Evolutionary conservation across 2,329 filamentous ascomycete genomes (phyloP), one percentile per base, ranked within the genome.

Genomic region (Penicillium hesseltinei): DNA sequence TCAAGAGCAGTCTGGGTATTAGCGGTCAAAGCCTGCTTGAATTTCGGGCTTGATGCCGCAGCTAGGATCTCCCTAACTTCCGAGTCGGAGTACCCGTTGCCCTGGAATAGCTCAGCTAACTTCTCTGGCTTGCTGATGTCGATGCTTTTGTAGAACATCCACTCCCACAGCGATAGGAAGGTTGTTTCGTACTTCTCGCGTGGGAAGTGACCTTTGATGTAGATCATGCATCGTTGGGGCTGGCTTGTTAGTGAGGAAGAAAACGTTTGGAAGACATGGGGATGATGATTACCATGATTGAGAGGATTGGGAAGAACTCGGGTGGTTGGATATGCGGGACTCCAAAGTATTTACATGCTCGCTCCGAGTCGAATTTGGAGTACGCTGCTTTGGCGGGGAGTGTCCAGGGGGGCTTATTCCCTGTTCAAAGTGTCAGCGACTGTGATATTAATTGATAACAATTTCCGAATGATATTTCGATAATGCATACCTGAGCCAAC

Each of bases 341-440:
- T 2, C 75, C 77, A 61, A 84, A 84, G 65, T 84, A 81, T 52
- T 74, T 75, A 57, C 78, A 76, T n/a, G 81, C 80, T 43, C 83
- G 75, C 21, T 70, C 66, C 3, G 66, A 66, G 65, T 86, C 84
- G 57, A 77, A 81, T 27, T 65, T 65, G 48, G 81, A 77, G 67
- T 91, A 87, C 1, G 68, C 71, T 23, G 82, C 86, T 77, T 92
- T 92, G 43, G 84, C 85, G 2, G 86, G 83, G 31, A 90, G 78
- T 0, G 79, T 79, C 88, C 88, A 92, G 1, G 90, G 90, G 0
- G 90, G 89, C 62, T 84, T 84, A 72, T 94, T 93, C 49, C 88
- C 88, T 62, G 21, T 23, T 10, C 7, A 17, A 31, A 17, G 8
- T 23, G 15, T 56, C n/a, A 52, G 38, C 5, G 3, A 10, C 0